Percentiles rank a stretch among this genome's conserved stretches.
These are phyloP conservation scores for Suillus weaverae DNA, from an alignment of 768 basidiomycete genomes.

Conservation along the genomic window DNA sequence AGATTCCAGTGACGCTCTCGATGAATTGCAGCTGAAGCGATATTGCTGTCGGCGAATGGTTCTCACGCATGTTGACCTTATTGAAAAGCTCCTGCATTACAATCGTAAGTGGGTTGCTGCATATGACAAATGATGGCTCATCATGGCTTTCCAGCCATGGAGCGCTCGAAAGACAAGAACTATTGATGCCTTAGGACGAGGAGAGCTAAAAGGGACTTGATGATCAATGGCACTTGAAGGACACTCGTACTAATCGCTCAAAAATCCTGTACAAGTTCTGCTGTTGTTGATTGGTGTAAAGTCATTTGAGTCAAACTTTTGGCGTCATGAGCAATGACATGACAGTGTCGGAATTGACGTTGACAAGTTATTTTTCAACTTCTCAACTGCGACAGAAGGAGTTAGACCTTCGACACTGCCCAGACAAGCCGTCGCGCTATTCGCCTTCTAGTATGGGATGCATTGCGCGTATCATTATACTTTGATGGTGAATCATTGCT, in stretches of 20 bases:
- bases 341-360: no score
- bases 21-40: slow-evolving; percentile 84
- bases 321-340: no score
- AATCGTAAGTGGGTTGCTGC: slow-evolving; percentile 65
- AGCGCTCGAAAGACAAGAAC: slow-evolving; percentile 31
- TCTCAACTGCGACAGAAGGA: no score
- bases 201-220: background rate
- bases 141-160: slow-evolving; percentile 27
- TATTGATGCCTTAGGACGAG: slow-evolving; percentile 12
- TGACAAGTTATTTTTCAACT: no score
- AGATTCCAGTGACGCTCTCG: slow-evolving; percentile 74
- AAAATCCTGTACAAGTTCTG: no score
- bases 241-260: no score
- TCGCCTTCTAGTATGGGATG: slow-evolving; percentile 8
- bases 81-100: slow-evolving; percentile 95
- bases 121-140: background rate
- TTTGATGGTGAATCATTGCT: background rate
- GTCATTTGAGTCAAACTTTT: no score
- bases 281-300: no score
- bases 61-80: slow-evolving; percentile 94
- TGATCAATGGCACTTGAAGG: background rate
- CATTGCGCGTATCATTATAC: slow-evolving; percentile 14
- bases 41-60: slow-evolving; percentile 99
- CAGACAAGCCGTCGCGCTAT: no score
- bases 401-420: no score